Evolutionary conservation across 2,329 filamentous ascomycete genomes (phyloP).

Genomic region (Pseudogymnoascus sp.): DNA sequence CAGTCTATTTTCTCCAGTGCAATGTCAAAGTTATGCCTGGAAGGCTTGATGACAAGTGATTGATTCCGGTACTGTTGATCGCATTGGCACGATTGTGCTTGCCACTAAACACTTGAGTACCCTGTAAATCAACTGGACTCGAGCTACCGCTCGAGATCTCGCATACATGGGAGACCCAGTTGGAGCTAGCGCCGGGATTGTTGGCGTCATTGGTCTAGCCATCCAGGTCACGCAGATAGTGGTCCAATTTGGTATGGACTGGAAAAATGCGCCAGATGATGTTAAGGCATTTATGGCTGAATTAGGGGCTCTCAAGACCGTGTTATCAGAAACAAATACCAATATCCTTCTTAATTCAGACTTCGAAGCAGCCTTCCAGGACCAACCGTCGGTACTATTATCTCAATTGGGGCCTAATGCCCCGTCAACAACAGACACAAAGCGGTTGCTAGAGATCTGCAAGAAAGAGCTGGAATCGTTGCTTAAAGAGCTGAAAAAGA

Average conservation of each 20-base stretch:
- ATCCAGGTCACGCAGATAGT: constrained; percentile 18
- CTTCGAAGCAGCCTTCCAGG: constrained; percentile 20
- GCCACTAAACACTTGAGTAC: background rate
- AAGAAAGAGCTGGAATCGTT: constrained; percentile 6
- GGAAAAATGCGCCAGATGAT: constrained; percentile 18
- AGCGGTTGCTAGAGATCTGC: constrained; percentile 9
- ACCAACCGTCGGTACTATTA: constrained; percentile 17
- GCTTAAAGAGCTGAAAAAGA: constrained; percentile 13
- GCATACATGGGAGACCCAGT: constrained; percentile 17
- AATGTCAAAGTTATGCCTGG: background rate
- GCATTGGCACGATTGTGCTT: background rate
- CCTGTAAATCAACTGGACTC: background rate
- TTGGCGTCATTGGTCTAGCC: constrained; percentile 16
- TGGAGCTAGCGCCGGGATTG: constrained; percentile 15
- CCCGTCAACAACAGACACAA: constrained; percentile 11
- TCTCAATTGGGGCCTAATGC: constrained; percentile 12
- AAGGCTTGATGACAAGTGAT: background rate
- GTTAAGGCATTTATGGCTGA: constrained; percentile 17
- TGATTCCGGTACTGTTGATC: background rate
- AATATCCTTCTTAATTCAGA: constrained; percentile 17
- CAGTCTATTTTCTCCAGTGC: background rate
- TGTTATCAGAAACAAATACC: constrained; percentile 15
- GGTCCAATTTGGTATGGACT: constrained; percentile 18
- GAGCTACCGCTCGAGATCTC: background rate
- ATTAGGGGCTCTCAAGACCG: constrained; percentile 15